phyloP scores from a whole-genome alignment of 352 stramenopile species.

The Porosira glacialis region DNA sequence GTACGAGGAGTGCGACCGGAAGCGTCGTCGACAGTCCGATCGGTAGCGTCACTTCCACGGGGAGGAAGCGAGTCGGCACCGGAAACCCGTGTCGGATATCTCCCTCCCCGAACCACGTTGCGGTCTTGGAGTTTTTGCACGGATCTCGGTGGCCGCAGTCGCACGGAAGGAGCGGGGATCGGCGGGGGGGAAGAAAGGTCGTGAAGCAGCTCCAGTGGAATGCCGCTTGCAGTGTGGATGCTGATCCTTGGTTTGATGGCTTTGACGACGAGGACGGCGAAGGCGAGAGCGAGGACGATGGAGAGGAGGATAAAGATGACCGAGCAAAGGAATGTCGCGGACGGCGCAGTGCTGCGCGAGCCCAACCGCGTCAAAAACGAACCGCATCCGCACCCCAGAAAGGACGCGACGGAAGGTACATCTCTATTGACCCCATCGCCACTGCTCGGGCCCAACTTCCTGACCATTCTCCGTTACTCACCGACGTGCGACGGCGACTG shows the following conservation, averaged over 20 bases:
- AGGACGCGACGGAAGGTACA: constrained; percentile 60
- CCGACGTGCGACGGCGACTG: constrained; percentile 60
- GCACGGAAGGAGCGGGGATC: not conserved
- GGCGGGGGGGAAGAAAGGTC: not conserved
- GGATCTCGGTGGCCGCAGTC: constrained; percentile 1
- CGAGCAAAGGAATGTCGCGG: too few species aligned
- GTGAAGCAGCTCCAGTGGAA: constrained; percentile 54
- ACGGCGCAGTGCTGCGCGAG: too few species aligned
- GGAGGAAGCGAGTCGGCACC: not conserved
- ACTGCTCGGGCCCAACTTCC: constrained; percentile 45
- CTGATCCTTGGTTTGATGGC: constrained; percentile 61
- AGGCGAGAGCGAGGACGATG: too few species aligned
- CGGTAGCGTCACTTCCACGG: not conserved
- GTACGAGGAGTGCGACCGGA: constrained; percentile 6
- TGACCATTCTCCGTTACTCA: constrained; percentile 56
- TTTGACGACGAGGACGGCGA: constrained; percentile 27
- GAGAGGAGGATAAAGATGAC: too few species aligned
- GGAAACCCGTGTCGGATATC: constrained; percentile 49
- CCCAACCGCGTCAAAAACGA: too few species aligned
- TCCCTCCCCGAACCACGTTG: constrained; percentile 34
- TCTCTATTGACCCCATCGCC: constrained; percentile 50
- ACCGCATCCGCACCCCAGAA: too few species aligned
- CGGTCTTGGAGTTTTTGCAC: constrained; percentile 39
- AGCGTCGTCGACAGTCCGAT: not conserved
- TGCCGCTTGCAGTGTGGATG: constrained; percentile 43